Percentiles rank a stretch among this genome's conserved stretches.
Evolutionary conservation across 176 grass and related monocot species (phyloP).

Genomic region (Avena atlantica): DNA sequence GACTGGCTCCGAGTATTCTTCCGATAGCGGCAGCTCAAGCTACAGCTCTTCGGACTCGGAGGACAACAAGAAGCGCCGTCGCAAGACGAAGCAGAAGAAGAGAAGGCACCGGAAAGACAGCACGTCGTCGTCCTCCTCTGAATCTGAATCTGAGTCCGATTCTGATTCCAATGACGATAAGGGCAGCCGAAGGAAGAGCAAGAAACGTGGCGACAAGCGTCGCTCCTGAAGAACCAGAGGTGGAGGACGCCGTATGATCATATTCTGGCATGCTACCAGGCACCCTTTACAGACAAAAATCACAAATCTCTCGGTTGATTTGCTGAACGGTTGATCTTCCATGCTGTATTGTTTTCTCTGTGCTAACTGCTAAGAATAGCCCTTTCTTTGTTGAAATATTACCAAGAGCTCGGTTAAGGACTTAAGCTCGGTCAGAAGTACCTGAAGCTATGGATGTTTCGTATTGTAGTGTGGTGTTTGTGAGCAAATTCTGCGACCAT

Average conservation of each 20-base stretch:
- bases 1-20: conserved; percentile 66
- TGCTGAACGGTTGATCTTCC: background rate
- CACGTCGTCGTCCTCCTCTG: background rate
- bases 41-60: conserved; percentile 59
- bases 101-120: conserved; percentile 17
- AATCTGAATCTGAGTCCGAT: background rate
- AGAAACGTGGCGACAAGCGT: background rate
- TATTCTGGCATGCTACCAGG: background rate
- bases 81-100: conserved; percentile 33
- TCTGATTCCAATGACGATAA: conserved; percentile 10
- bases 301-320: background rate
- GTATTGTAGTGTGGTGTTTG: background rate
- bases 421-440: background rate
- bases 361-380: background rate
- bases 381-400: background rate
- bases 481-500: background rate
- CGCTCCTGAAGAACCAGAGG: background rate
- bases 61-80: conserved; percentile 24
- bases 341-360: background rate
- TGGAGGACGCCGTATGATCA: background rate
- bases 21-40: conserved; percentile 65
- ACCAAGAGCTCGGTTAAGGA: background rate
- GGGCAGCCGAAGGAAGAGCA: conserved; percentile 21
- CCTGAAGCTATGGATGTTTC: background rate
- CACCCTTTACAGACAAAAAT: background rate